Evolutionary conservation across 2,329 filamentous ascomycete species (phyloP), one percentile per base, ranked within the genome.

Genomic region (Aureobasidium sp.): DNA sequence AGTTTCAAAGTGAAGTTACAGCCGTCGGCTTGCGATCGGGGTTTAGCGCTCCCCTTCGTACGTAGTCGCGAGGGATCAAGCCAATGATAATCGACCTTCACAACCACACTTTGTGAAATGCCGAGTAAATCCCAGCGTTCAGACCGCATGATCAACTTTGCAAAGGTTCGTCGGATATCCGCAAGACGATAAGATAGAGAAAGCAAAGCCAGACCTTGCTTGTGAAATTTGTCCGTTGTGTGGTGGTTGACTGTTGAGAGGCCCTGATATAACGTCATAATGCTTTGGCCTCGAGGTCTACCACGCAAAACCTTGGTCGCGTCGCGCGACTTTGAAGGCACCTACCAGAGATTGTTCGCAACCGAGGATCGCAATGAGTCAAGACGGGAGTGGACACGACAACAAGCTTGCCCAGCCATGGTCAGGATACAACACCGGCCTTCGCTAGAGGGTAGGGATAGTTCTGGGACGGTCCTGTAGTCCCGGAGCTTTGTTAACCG

Each of bases 1-100:
- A 59, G 55, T 59, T 59, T 48, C 44, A 41, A 49, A 44, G 21
- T 59, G 44, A 49, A 44, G 55, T 59, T 59, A 45, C 44, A 49
- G 44, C 32, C 55, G 55, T 32, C 49, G 44, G 55, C 13, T 32
- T 59, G 34, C 10, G 42, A 44, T 49, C 15, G 34, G 10, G 36
- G 44, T 36, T 49, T 59, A 59, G 55, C 55, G 55, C n/a, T 25
- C 25, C 21, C 27, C 34, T 16, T 48, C 44, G 27, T 59, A 41
- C 25, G 55, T 49, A 49, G 44, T 48, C 47, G 45, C 25, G 27
- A 42, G 21, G 30, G 10, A 29, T 13, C 42, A 5, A 10, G 29
- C 54, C 54, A 47, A 58, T 58, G 30, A 57, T 4, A 37, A 37
- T n/a, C n/a, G 41, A 10, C 30, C 21, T 21, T 47, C 30, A 58